Evolutionary conservation across 495 filamentous ascomycete species (phyloP).

Genomic region (Lophiotrema nucula): DNA sequence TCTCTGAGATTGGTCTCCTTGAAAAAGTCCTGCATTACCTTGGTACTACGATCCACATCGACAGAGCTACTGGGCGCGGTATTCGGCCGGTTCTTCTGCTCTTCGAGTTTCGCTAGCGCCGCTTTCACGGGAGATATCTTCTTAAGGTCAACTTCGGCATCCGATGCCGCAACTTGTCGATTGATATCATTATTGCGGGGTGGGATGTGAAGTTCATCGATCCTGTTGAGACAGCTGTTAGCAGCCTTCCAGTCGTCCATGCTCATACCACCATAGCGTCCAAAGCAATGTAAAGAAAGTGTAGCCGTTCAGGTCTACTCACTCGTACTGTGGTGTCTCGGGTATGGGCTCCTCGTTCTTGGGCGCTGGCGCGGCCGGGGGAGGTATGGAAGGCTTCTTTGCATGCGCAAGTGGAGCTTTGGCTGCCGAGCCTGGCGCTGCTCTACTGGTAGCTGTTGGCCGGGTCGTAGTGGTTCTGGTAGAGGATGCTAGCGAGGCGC

Average conservation of each 20-base stretch:
- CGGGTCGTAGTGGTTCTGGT: slow-evolving; percentile 17
- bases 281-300: neutral
- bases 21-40: slow-evolving; percentile 34
- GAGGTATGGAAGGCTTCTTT: slow-evolving; percentile 26
- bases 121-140: slow-evolving; percentile 21
- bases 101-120: slow-evolving; percentile 11
- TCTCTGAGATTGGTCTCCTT: slow-evolving; percentile 31
- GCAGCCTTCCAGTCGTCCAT: neutral
- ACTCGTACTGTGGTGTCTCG: slow-evolving; percentile 27
- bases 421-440: slow-evolving; percentile 12
- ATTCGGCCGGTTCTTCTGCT: slow-evolving; percentile 13
- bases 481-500: slow-evolving; percentile 20
- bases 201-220: slow-evolving; percentile 7
- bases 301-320: neutral
- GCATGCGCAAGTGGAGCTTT: slow-evolving; percentile 7
- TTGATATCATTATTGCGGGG: neutral
- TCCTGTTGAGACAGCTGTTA: slow-evolving; percentile 11
- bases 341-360: neutral
- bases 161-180: slow-evolving; percentile 27
- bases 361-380: slow-evolving; percentile 3
- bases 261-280: no score
- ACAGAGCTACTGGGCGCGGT: slow-evolving; percentile 25
- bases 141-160: slow-evolving; percentile 24
- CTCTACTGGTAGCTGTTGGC: slow-evolving; percentile 17
- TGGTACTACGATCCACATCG: slow-evolving; percentile 21